phyloP scores from a whole-genome alignment of 371 early-diverging fungal species.

The Fennellomyces sp. region DNA sequence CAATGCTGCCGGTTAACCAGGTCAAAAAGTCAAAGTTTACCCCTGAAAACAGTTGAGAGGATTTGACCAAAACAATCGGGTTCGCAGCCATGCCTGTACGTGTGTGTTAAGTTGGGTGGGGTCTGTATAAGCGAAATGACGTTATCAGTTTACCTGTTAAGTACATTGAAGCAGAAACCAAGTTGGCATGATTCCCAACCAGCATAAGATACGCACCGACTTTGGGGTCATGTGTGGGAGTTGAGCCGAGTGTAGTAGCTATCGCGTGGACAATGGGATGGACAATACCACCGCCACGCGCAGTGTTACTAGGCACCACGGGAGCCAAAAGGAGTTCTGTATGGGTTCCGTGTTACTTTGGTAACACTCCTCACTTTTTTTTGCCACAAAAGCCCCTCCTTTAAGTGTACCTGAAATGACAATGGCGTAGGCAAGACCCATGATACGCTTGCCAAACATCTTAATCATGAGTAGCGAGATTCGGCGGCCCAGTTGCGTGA shows the following conservation, averaged over 20 bases:
- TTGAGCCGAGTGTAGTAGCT: conserved; percentile 52
- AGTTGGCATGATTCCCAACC: conserved; percentile 61
- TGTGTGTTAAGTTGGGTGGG: neutral
- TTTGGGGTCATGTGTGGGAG: conserved; percentile 31
- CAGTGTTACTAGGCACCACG: conserved; percentile 75
- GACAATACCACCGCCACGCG: conserved; percentile 77
- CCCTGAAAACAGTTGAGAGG: conserved; percentile 48
- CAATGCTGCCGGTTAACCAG: conserved; percentile 62
- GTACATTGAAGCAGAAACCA: conserved; percentile 69
- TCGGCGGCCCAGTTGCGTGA: conserved; percentile 60
- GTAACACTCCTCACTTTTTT: neutral
- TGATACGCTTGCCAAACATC: conserved; percentile 53
- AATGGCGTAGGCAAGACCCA: conserved; percentile 67
- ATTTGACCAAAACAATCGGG: conserved; percentile 63
- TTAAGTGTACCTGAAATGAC: conserved; percentile 46
- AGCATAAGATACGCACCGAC: conserved; percentile 56
- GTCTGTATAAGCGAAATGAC: too few relatives aligned
- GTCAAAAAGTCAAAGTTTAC: conserved; percentile 60
- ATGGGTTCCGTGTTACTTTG: neutral
- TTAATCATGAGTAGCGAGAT: conserved; percentile 58
- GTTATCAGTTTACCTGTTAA: conserved; percentile 50
- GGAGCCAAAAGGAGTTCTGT: conserved; percentile 66
- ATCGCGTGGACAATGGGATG: conserved; percentile 71
- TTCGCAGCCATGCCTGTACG: conserved; percentile 67
- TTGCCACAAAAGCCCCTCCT: neutral